Conservation (phyloP, 306 rosid species). For the Ormosia emarginata region DNA sequence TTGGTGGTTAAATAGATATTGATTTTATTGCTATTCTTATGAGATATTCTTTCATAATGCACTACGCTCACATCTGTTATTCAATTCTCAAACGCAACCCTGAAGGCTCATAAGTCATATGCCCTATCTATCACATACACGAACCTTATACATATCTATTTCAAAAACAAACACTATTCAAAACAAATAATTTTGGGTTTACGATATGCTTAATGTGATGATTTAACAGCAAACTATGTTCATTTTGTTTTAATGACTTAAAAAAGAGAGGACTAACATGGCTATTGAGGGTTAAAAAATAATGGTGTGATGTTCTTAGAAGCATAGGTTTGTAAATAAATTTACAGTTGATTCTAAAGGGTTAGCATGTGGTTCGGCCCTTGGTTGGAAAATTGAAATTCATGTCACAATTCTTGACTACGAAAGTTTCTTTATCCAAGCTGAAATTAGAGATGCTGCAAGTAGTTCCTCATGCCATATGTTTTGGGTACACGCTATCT, state of each 20-base stretch:
- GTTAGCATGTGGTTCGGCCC: not conserved
- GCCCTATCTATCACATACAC: not conserved
- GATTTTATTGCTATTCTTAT: slow-evolving; percentile 21
- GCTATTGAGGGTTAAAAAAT: not conserved
- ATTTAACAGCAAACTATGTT: not conserved
- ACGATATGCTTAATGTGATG: not conserved
- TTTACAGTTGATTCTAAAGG: not conserved
- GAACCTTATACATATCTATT: not conserved
- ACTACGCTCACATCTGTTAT: not conserved
- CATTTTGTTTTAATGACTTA: not conserved
- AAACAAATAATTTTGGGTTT: not conserved
- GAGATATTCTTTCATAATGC: slow-evolving; percentile 22
- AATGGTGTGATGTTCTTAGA: not conserved
- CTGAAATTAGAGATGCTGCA: not conserved
- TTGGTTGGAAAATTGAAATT: not conserved
- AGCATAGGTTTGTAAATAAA: no score
- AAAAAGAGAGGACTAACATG: not conserved
- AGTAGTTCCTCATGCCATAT: no score
- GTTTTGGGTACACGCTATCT: no score
- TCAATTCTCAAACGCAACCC: slow-evolving; percentile 5
- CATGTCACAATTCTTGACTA: not conserved
- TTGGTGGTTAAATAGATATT: not conserved
- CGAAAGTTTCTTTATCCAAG: not conserved
- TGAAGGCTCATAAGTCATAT: not conserved
- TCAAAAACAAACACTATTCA: not conserved